These are phyloP conservation scores for Camelina neglecta DNA, from an alignment of 345 rosid genomes.

Conservation along the genomic window DNA sequence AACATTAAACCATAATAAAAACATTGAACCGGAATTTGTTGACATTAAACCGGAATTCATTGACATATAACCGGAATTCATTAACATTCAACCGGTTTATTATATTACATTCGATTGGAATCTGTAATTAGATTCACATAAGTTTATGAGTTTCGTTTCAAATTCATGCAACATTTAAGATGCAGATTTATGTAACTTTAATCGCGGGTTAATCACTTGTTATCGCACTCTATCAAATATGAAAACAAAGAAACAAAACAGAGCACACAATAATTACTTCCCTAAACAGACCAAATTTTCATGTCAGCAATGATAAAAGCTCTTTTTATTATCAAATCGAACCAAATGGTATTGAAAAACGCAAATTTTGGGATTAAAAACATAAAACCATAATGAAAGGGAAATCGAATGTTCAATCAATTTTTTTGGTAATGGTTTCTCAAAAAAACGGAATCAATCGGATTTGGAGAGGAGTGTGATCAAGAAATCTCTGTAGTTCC, in stretches of 20 bases:
- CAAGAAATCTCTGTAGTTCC: slow-evolving; percentile 83
- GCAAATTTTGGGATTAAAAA: slow-evolving; percentile 17
- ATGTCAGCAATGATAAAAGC: neutral
- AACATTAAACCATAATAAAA: neutral
- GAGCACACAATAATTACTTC: neutral
- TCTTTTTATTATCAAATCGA: slow-evolving; percentile 36
- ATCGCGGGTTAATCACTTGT: neutral
- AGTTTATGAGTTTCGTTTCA: too few relatives aligned
- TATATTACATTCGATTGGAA: too few relatives aligned
- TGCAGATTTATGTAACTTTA: too few relatives aligned
- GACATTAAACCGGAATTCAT: too few relatives aligned
- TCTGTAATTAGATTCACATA: too few relatives aligned
- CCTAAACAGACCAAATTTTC: neutral
- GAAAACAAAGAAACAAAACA: too few relatives aligned
- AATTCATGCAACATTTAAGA: too few relatives aligned
- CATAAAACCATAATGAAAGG: slow-evolving; percentile 3
- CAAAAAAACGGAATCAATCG: slow-evolving; percentile 35
- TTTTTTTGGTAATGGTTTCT: neutral
- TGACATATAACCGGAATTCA: too few relatives aligned
- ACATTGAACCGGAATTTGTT: neutral
- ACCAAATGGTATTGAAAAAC: slow-evolving; percentile 24
- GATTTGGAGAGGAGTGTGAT: slow-evolving; percentile 59
- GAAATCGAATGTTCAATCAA: slow-evolving; percentile 6
- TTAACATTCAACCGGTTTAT: too few relatives aligned
- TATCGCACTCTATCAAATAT: neutral